Conservation (phyloP, 78 protist species). For the Creolimax fragrantissima region DNA sequence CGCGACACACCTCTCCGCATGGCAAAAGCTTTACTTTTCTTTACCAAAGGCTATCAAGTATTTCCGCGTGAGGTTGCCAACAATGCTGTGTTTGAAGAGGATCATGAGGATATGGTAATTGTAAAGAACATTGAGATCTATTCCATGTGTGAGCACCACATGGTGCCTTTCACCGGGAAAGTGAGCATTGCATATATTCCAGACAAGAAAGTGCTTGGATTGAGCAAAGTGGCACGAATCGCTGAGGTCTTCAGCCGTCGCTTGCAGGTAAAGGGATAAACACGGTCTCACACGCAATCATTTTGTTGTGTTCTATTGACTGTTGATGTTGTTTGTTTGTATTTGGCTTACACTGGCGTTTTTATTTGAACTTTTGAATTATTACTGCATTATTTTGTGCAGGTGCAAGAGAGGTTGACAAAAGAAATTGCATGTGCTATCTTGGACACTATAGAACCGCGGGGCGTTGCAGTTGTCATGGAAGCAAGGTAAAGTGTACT, state of each 20-base stretch:
- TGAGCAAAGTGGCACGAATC: constrained; percentile 82
- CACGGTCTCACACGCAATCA: background rate
- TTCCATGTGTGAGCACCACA: constrained; percentile 88
- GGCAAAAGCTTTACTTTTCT: constrained; percentile 72
- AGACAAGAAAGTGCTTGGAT: constrained; percentile 73
- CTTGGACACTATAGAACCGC: constrained; percentile 59
- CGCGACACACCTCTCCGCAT: constrained; percentile 29
- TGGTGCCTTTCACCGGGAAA: constrained; percentile 87
- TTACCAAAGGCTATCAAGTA: constrained; percentile 78
- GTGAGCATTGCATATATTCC: constrained; percentile 80
- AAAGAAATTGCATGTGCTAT: constrained; percentile 73
- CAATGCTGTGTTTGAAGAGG: constrained; percentile 75
- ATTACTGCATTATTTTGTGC: too few species aligned
- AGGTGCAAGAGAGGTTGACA: constrained; percentile 86
- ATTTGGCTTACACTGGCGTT: background rate
- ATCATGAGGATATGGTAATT: constrained; percentile 80
- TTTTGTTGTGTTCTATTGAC: background rate
- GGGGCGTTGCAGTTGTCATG: constrained; percentile 81
- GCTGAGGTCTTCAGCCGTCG: constrained; percentile 71
- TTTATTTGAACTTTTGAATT: too few species aligned
- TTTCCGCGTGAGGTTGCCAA: constrained; percentile 58
- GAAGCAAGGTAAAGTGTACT: constrained; percentile 54
- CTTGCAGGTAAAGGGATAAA: constrained; percentile 48
- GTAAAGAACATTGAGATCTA: constrained; percentile 76
- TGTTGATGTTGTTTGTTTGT: background rate